Evolutionary conservation across 805 yeast genomes (phyloP), one percentile per base, ranked within the genome.

Genomic region (Isabelozyma rhagii): DNA sequence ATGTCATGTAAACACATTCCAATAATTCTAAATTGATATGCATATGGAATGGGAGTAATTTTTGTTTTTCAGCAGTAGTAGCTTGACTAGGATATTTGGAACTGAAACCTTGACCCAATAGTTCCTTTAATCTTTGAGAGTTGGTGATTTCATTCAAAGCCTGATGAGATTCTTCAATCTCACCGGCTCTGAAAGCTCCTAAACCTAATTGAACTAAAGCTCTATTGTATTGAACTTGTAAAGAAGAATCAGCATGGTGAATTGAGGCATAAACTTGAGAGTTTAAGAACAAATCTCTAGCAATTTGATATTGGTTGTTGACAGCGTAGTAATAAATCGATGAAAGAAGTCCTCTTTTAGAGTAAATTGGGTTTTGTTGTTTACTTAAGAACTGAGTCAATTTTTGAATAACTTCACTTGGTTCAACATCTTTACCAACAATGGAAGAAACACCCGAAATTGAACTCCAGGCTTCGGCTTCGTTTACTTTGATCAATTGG

Each of bases 1-100:
- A 79, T 10, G 98, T 94, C 77, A 91, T 82, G 79, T 87, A 93
- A 44, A 89, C 96, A 66, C 96, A 87, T 73, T 94, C 99, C 57
- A 94, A 80, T 62, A 94, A 82, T 77, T 96, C 98, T 60, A 93
- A 77, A 72, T 94, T 94, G 69, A 94, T 93, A 74, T 94, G 99
- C 88, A 90, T 91, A 74, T 94, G 99, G 86, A 87, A 94, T 51
- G 99, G 99, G 66, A 94, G 78, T 67, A 91, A 81, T 66, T 92
- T 84, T 71, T 85, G 93, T 61, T 78, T 82, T 63, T 87, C 96
- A 53, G 79, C 81, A 43, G 78, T 70, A 25, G 83, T 66, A 14
- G 78, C 75, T 66, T 75, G 73, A 60, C 79, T 81, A 48, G 80
- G 76, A 66, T 80, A 84, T 71, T 91, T 86, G 66, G 86, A 85